Evolutionary conservation across 1,139 yeast genomes (phyloP).

Genomic region (Yamadazyma songkhlaensis): DNA sequence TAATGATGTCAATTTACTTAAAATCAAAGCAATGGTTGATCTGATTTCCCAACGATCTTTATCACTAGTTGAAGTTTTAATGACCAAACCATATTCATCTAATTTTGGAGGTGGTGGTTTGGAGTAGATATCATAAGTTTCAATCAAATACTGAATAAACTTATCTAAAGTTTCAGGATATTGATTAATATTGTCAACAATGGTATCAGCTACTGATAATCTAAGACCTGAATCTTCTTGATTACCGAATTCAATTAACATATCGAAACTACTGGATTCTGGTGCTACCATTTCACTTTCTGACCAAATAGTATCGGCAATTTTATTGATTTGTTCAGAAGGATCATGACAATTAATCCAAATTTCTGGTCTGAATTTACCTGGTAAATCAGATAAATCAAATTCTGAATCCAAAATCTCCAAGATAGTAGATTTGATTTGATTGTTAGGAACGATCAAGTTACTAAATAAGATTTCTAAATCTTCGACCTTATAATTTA

Average conservation of each 20-base stretch:
- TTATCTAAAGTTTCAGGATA: constrained; percentile 20
- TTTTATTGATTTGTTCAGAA: constrained; percentile 56
- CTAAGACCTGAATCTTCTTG: constrained; percentile 62
- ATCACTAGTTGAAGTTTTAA: constrained; percentile 57
- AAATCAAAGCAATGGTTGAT: constrained; percentile 72
- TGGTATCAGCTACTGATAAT: constrained; percentile 61
- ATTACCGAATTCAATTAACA: constrained; percentile 48
- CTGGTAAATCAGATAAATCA: constrained; percentile 48
- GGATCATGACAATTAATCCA: constrained; percentile 81
- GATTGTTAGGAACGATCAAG: constrained; percentile 58
- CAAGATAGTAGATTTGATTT: constrained; percentile 74
- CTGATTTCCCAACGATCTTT: constrained; percentile 83
- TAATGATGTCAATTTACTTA: constrained; percentile 56
- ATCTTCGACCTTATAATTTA: constrained; percentile 56
- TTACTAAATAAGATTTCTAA: constrained; percentile 57
- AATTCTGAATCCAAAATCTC: constrained; percentile 87
- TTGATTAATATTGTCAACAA: constrained; percentile 38
- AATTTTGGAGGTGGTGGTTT: constrained; percentile 74
- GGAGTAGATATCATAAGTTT: constrained; percentile 55
- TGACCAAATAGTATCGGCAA: constrained; percentile 82
- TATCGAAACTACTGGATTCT: constrained; percentile 39
- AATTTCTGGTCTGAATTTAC: constrained; percentile 61
- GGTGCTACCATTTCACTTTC: constrained; percentile 60
- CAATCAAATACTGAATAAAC: constrained; percentile 48
- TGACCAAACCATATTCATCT: constrained; percentile 77